Evolutionary conservation across 129 eudicot genomes (phyloP).

Genomic region (Rutidosis leptorrhynchoides): DNA sequence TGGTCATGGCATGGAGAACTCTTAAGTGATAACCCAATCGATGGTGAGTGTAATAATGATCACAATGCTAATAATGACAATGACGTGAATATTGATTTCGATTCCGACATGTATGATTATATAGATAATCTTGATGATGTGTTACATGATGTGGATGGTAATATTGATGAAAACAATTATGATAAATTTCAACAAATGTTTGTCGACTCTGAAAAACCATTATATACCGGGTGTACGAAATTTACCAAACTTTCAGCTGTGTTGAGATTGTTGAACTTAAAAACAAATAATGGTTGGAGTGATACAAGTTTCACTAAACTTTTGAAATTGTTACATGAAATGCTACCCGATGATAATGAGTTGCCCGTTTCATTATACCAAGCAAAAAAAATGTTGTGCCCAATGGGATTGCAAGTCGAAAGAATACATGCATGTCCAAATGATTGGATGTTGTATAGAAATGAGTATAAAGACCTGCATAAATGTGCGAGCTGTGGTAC

Average conservation of each 20-base stretch:
- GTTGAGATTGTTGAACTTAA: slow-evolving; percentile 2
- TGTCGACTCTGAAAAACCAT: not conserved
- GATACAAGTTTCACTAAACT: slow-evolving; percentile 6
- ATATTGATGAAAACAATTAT: not conserved
- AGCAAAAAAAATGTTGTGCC: not conserved
- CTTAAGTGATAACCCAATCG: not conserved
- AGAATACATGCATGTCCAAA: too few relatives aligned
- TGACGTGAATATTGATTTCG: not conserved
- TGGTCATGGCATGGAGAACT: slow-evolving; percentile 6
- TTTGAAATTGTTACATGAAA: not conserved
- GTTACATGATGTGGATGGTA: not conserved
- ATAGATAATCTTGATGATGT: not conserved
- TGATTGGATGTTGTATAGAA: too few relatives aligned
- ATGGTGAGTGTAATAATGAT: not conserved
- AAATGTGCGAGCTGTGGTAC: too few relatives aligned
- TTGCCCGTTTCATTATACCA: not conserved
- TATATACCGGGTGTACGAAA: slow-evolving; percentile 8
- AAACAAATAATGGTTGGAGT: not conserved
- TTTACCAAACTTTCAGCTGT: not conserved
- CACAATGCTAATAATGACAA: not conserved
- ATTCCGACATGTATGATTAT: not conserved
- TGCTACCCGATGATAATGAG: not conserved
- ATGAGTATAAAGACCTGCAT: not conserved
- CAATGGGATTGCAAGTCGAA: not conserved
- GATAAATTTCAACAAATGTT: not conserved